Conservation (phyloP, 164 flowering plant species). For the Nelumbo lutea region DNA sequence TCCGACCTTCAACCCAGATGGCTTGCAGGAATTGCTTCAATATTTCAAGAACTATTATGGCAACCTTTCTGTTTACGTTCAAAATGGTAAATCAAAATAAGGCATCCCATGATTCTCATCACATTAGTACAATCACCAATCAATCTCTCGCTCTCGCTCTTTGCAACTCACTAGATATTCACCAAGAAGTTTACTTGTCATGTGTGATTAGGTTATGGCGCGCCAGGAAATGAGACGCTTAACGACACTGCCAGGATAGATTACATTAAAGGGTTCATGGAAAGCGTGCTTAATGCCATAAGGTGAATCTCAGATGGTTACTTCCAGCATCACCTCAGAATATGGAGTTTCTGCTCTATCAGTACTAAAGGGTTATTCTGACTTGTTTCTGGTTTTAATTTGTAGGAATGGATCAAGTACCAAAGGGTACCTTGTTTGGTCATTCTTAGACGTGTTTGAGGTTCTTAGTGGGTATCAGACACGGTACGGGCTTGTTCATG, state of each 20-base stretch:
- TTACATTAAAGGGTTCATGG: slow-evolving; percentile 28
- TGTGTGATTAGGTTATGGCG: slow-evolving; percentile 22
- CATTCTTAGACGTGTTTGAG: slow-evolving; percentile 38
- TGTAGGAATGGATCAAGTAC: slow-evolving; percentile 33
- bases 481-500: slow-evolving; percentile 29
- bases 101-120: too few relatives aligned
- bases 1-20: slow-evolving; percentile 21
- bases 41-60: slow-evolving; percentile 54
- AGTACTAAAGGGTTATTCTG: neutral
- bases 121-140: too few relatives aligned
- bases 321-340: neutral
- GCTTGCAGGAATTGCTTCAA: slow-evolving; percentile 34
- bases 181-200: too few relatives aligned
- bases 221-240: slow-evolving; percentile 18
- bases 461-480: slow-evolving; percentile 17
- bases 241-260: slow-evolving; percentile 32
- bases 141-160: too few relatives aligned
- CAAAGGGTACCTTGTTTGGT: slow-evolving; percentile 43
- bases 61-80: slow-evolving; percentile 43
- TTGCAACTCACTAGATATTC: too few relatives aligned
- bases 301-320: slow-evolving; percentile 17
- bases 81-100: slow-evolving; percentile 25
- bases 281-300: slow-evolving; percentile 34
- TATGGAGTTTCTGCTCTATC: neutral
- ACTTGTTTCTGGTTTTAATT: neutral